Evolutionary conservation across 2,329 filamentous ascomycete species (phyloP).

Genomic region (Sporothrix mexicana): DNA sequence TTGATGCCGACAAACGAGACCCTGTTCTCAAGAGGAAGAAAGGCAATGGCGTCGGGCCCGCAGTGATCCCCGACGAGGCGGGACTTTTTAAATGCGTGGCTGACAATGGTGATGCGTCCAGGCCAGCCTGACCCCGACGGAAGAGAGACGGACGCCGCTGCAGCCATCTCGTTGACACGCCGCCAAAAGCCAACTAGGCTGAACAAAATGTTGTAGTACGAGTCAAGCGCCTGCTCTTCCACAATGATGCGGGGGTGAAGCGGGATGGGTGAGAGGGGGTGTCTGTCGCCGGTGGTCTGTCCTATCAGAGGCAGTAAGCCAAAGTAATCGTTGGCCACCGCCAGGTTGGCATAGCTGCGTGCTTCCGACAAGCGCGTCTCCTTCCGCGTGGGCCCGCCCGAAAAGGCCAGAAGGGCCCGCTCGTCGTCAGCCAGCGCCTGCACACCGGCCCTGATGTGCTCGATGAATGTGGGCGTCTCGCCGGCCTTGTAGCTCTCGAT

Average conservation of each 20-base stretch:
- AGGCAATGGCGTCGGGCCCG: slow-evolving; percentile 58
- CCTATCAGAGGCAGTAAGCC: slow-evolving; percentile 41
- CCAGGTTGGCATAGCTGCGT: slow-evolving; percentile 64
- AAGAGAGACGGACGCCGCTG: not conserved
- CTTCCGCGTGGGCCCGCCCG: slow-evolving; percentile 70
- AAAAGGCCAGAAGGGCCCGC: slow-evolving; percentile 68
- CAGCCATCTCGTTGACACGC: not conserved
- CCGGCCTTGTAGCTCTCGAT: slow-evolving; percentile 78
- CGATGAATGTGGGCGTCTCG: slow-evolving; percentile 79
- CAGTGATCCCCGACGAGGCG: slow-evolving; percentile 70
- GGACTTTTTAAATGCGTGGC: slow-evolving; percentile 70
- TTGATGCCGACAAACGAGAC: slow-evolving; percentile 68
- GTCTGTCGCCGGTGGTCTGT: slow-evolving; percentile 19
- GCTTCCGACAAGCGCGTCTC: slow-evolving; percentile 65
- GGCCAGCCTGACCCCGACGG: slow-evolving; percentile 56
- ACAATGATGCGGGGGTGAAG: slow-evolving; percentile 54
- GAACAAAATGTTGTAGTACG: slow-evolving; percentile 83
- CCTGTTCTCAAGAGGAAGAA: slow-evolving; percentile 48
- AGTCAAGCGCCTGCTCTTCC: slow-evolving; percentile 80
- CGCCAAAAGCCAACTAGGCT: slow-evolving; percentile 65
- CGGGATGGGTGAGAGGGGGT: slow-evolving; percentile 42
- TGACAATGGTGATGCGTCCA: slow-evolving; percentile 64
- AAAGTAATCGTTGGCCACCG: slow-evolving; percentile 55
- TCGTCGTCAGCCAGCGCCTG: slow-evolving; percentile 54
- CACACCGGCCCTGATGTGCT: slow-evolving; percentile 73